Evolutionary conservation across 2,329 filamentous ascomycete species (phyloP), one percentile per base, ranked within the genome.

Genomic region (Lecanicillium sp.): DNA sequence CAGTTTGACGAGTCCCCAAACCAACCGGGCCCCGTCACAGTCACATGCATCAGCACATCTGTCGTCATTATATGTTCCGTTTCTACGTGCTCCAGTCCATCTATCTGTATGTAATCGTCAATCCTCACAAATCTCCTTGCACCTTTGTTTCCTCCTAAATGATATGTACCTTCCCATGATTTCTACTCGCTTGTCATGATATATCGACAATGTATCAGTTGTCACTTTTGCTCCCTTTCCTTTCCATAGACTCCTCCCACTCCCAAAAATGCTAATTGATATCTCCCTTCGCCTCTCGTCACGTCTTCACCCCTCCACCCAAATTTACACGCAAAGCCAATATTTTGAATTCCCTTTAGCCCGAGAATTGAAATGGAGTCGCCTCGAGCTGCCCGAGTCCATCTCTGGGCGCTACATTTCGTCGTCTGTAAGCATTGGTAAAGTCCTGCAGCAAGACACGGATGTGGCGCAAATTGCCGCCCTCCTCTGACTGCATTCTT

Each of bases 391-490:
- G 75, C 4, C 90, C 90, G 30, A 96, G 68, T 1, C 90, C 90
- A 56, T 96, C 90, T 44, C 90, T 71, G 6, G 92, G 92, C n/a
- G 92, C 90, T 33, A 98, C 85, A 54, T 98, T 95, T 45, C 94
- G 76, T 55, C 94, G 75, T 36, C 94, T 79, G 60, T 98, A 98
- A 20, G 81, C 85, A 57, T 90, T 94, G 17, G 92, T 96, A 57
- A 98, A 98, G 62, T 98, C 94, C 64, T 96, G 92, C 41, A 98
- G 71, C 25, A 95, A 70, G 18, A 77, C 80, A 28, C 90, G 76
- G 38, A 95, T 87, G 63, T 88, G 88, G 42, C 87, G 73, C 30
- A 86, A 59, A 17, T 69, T 70, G 16, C 73, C 66, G 2, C 57
- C 61, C 29, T 79, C 78, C 44, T 83, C 77, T 19, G 75, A 75